Percentiles rank a stretch among this genome's conserved stretches.
These are phyloP conservation scores for Pichia kluyveri DNA, from an alignment of 805 yeast species.

Conservation along the genomic window DNA sequence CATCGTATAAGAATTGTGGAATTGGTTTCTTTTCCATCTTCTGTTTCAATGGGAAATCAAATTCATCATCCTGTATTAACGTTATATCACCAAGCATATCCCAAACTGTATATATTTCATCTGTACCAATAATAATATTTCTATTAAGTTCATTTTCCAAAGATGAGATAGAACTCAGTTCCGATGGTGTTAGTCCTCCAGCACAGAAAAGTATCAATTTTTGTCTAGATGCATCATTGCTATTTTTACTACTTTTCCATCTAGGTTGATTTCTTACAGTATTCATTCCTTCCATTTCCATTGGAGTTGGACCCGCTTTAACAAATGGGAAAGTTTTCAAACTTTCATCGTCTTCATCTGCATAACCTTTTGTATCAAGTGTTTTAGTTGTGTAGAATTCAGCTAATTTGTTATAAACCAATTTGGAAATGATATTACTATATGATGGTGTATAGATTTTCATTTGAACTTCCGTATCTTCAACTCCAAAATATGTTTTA, in stretches of 20 bases:
- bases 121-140: constrained; percentile 78
- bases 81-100: constrained; percentile 26
- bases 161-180: constrained; percentile 67
- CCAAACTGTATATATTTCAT: constrained; percentile 46
- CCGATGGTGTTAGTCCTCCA: constrained; percentile 86
- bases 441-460: constrained; percentile 21
- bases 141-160: constrained; percentile 51
- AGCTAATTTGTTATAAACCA: constrained; percentile 20
- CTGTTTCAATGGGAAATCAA: constrained; percentile 19
- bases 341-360: constrained; percentile 26
- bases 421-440: constrained; percentile 19
- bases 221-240: constrained; percentile 36
- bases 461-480: constrained; percentile 17
- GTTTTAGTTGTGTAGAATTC: constrained; percentile 18
- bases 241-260: constrained; percentile 22
- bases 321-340: constrained; percentile 46
- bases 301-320: constrained; percentile 24
- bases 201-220: constrained; percentile 72
- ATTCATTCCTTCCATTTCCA: constrained; percentile 3
- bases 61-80: constrained; percentile 20
- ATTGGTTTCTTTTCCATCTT: constrained; percentile 12
- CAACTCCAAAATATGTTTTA: constrained; percentile 45
- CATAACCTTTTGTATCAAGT: constrained; percentile 7
- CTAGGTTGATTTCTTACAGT: constrained; percentile 21
- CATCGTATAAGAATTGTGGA: constrained; percentile 17